Conservation (phyloP, 2,329 filamentous ascomycete genomes). For the Dactylellina parvicollis region DNA sequence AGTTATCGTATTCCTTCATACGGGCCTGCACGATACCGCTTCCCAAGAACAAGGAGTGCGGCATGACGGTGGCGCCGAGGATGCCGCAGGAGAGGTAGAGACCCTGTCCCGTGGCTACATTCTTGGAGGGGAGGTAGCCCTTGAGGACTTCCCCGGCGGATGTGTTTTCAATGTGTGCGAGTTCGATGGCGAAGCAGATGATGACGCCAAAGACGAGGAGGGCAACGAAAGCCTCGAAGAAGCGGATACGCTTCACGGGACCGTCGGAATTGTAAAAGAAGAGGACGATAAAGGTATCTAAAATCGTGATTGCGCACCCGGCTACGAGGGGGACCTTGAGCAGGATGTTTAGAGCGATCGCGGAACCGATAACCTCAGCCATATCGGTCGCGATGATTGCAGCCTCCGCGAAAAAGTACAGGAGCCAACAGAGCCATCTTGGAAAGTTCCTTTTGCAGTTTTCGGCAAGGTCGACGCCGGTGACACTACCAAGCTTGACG, state of each 20-base stretch:
- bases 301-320: constrained; percentile 74
- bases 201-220: constrained; percentile 74
- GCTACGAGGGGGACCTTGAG: constrained; percentile 73
- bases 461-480: constrained; percentile 67
- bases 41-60: constrained; percentile 74
- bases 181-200: constrained; percentile 75
- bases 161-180: constrained; percentile 70
- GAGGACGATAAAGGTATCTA: constrained; percentile 74
- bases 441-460: constrained; percentile 67
- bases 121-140: constrained; percentile 72
- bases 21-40: constrained; percentile 75
- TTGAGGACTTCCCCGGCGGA: constrained; percentile 70
- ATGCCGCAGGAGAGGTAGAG: constrained; percentile 79
- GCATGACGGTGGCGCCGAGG: constrained; percentile 79
- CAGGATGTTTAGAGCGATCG: constrained; percentile 75
- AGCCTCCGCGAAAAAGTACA: constrained; percentile 68
- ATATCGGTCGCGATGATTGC: constrained; percentile 71
- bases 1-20: constrained; percentile 71
- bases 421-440: constrained; percentile 66
- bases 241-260: constrained; percentile 69
- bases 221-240: constrained; percentile 74
- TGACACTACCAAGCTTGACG: constrained; percentile 69
- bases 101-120: constrained; percentile 69
- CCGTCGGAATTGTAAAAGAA: constrained; percentile 72
- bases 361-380: constrained; percentile 74